Percentiles rank a stretch among this genome's conserved stretches.
Evolutionary conservation across 176 grass and related monocot genomes (phyloP).

Genomic region (Cymbopogon citratus): DNA sequence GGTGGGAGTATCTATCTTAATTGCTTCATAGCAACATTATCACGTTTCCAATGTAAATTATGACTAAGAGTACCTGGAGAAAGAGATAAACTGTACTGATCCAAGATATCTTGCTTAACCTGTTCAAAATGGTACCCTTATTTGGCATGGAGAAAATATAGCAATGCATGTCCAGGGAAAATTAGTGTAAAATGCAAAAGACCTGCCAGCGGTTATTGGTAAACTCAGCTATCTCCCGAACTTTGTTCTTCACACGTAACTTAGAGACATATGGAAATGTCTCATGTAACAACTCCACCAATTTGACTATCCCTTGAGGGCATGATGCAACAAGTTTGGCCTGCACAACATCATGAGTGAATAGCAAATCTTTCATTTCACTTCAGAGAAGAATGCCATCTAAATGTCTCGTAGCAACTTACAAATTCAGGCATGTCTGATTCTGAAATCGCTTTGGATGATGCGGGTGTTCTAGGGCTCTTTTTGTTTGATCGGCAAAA

Average conservation of each 20-base stretch:
- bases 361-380: not conserved
- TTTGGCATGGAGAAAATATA: not conserved
- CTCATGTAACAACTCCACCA: conserved; percentile 19
- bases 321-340: conserved; percentile 7
- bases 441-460: conserved; percentile 9
- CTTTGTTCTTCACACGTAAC: conserved; percentile 12
- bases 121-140: not conserved
- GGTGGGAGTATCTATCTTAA: not conserved
- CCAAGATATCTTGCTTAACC: conserved; percentile 29
- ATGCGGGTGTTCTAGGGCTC: not conserved
- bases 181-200: not conserved
- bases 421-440: conserved; percentile 31
- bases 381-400: not conserved
- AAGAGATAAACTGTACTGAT: not conserved
- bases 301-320: conserved; percentile 7
- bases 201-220: conserved; percentile 26
- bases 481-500: not conserved
- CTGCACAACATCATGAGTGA: not conserved
- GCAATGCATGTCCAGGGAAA: not conserved
- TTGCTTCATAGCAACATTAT: not conserved
- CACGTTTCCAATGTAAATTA: not conserved
- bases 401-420: not conserved
- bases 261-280: conserved; percentile 21
- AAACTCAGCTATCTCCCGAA: conserved; percentile 21
- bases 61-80: conserved; percentile 12